phyloP scores from a whole-genome alignment of 768 basidiomycete species.

The Infundibulicybe gibba region DNA sequence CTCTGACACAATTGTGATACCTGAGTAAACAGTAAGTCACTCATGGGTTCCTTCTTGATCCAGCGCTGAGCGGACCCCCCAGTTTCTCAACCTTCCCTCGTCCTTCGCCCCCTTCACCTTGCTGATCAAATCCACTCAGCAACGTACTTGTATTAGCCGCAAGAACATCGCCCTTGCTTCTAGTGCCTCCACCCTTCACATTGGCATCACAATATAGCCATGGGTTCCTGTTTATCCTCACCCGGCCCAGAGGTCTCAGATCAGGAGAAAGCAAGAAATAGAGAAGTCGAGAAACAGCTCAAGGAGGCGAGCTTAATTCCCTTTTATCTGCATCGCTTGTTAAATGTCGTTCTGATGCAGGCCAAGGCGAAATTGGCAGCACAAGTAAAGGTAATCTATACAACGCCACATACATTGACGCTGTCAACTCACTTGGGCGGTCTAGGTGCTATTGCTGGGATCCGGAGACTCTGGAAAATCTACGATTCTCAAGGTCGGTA shows the following conservation, averaged over 20 bases:
- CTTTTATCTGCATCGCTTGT: neutral
- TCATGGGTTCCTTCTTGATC: too few species aligned
- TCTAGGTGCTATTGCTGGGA: constrained; percentile 81
- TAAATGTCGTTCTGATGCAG: constrained; percentile 30
- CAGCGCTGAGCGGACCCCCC: too few species aligned
- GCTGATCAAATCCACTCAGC: too few species aligned
- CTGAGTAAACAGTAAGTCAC: too few species aligned
- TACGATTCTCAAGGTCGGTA: constrained; percentile 76
- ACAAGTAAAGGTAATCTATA: constrained; percentile 67
- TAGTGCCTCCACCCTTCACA: too few species aligned
- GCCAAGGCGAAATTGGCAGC: constrained; percentile 66
- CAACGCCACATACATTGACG: neutral
- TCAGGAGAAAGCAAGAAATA: constrained; percentile 61
- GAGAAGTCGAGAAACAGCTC: constrained; percentile 73
- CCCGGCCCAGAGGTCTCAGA: constrained; percentile 58
- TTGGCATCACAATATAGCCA: constrained; percentile 15
- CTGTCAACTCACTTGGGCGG: neutral
- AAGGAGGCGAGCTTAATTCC: constrained; percentile 53
- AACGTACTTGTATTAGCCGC: too few species aligned
- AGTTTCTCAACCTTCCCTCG: too few species aligned
- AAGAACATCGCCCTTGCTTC: too few species aligned
- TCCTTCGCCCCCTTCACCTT: too few species aligned
- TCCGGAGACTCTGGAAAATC: constrained; percentile 95
- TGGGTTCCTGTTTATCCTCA: constrained; percentile 83
- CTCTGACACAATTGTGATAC: too few species aligned